Evolutionary conservation across 495 filamentous ascomycete genomes (phyloP).

Genomic region (Trichoderma erinaceum): DNA sequence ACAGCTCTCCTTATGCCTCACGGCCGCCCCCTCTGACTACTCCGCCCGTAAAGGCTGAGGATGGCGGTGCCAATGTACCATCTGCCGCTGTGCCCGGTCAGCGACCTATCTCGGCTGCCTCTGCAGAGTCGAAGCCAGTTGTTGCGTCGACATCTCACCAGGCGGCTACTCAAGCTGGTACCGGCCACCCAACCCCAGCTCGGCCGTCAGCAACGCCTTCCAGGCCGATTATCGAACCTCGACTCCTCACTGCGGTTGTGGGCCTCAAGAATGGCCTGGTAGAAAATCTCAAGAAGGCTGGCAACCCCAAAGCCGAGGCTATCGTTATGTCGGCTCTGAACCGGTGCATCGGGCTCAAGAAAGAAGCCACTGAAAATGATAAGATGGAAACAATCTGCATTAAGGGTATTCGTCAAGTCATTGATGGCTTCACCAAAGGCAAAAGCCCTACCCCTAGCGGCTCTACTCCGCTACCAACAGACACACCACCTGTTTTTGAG

Average conservation of each 20-base stretch:
- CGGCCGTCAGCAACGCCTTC: conserved; percentile 14
- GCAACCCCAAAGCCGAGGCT: conserved; percentile 19
- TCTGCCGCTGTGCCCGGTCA: not conserved
- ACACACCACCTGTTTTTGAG: conserved; percentile 10
- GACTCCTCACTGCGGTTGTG: conserved; percentile 23
- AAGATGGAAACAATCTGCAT: conserved; percentile 27
- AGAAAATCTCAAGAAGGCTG: conserved; percentile 22
- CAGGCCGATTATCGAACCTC: conserved; percentile 26
- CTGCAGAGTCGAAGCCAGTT: conserved; percentile 4
- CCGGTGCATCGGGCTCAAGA: conserved; percentile 28
- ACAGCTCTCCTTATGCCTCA: conserved; percentile 41
- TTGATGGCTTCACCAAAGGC: conserved; percentile 5
- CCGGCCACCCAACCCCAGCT: conserved; percentile 17
- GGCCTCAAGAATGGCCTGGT: conserved; percentile 29
- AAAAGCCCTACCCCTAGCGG: not conserved
- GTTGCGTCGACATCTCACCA: conserved; percentile 2
- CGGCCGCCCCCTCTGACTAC: conserved; percentile 25
- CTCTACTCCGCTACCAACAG: not conserved
- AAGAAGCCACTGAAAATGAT: conserved; percentile 23
- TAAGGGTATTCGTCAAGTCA: conserved; percentile 16
- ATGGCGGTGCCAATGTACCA: not conserved
- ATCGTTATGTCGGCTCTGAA: conserved; percentile 33
- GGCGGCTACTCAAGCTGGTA: conserved; percentile 6
- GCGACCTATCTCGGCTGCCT: not conserved
- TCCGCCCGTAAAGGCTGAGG: conserved; percentile 11